Percentiles rank a stretch among this genome's conserved stretches.
Conservation (phyloP, 2,329 filamentous ascomycete species). For the Alternaria incomplexa region DNA sequence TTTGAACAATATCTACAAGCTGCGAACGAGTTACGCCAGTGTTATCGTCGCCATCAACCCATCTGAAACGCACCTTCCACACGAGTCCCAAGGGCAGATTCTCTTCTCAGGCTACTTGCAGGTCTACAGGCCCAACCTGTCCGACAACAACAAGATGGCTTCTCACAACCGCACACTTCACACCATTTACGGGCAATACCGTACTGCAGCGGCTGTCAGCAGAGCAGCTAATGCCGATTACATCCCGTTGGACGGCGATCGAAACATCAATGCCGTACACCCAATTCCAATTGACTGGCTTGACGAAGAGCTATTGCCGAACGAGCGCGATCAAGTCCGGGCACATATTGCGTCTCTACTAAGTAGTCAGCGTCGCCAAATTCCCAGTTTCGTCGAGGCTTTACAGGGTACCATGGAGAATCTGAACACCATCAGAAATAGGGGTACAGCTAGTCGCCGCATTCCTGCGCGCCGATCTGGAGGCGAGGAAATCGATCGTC, state of each 20-base stretch:
- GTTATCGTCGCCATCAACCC: not conserved
- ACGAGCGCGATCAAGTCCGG: not conserved
- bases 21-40: not conserved
- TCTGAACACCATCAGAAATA: not conserved
- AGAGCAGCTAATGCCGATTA: not conserved
- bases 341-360: not conserved
- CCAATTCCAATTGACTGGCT: not conserved
- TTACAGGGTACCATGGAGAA: not conserved
- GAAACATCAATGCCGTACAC: not conserved
- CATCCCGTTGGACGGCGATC: not conserved
- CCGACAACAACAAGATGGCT: not conserved
- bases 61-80: not conserved
- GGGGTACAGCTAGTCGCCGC: not conserved
- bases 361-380: not conserved
- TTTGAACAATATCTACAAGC: not conserved
- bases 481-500: not conserved
- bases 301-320: not conserved
- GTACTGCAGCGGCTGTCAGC: not conserved
- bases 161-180: fast-evolving
- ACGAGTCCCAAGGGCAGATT: not conserved
- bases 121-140: not conserved
- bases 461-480: not conserved
- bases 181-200: not conserved
- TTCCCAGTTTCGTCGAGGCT: not conserved
- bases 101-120: not conserved